Evolutionary conservation across 345 rosid species (phyloP).

Genomic region (Populus pruinosa): DNA sequence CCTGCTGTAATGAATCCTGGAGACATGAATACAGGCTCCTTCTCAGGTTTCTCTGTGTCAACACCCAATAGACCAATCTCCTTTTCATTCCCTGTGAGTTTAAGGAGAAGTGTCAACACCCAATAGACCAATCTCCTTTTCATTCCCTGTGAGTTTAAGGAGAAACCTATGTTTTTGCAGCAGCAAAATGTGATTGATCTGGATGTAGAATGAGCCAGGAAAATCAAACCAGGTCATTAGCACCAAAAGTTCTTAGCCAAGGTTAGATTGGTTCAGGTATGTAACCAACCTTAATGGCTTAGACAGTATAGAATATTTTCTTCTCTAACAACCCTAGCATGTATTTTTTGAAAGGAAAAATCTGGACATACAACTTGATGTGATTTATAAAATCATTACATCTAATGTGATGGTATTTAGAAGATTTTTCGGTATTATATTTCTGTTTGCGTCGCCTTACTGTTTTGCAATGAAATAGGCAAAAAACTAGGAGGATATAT

Average conservation of each 20-base stretch:
- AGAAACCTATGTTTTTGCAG: slow-evolving; percentile 58
- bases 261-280: neutral
- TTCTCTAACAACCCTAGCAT: neutral
- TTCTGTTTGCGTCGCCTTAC: neutral
- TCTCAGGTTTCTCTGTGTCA: slow-evolving; percentile 79
- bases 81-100: slow-evolving; percentile 72
- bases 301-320: neutral
- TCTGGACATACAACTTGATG: neutral
- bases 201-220: neutral
- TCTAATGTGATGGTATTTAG: neutral
- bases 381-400: neutral
- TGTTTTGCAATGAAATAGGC: neutral
- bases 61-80: slow-evolving; percentile 85
- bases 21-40: no score
- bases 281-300: neutral
- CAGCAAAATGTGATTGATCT: neutral
- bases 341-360: neutral
- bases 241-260: neutral
- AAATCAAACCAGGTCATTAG: neutral
- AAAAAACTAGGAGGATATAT: slow-evolving; percentile 2
- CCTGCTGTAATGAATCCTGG: no score
- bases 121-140: slow-evolving; percentile 75
- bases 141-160: slow-evolving; percentile 69
- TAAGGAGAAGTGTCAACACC: slow-evolving; percentile 78
- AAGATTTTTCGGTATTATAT: neutral